Evolutionary conservation across 192 early-diverging fungal species (phyloP), one percentile per base, ranked within the genome.

Genomic region (Podila minutissima): DNA sequence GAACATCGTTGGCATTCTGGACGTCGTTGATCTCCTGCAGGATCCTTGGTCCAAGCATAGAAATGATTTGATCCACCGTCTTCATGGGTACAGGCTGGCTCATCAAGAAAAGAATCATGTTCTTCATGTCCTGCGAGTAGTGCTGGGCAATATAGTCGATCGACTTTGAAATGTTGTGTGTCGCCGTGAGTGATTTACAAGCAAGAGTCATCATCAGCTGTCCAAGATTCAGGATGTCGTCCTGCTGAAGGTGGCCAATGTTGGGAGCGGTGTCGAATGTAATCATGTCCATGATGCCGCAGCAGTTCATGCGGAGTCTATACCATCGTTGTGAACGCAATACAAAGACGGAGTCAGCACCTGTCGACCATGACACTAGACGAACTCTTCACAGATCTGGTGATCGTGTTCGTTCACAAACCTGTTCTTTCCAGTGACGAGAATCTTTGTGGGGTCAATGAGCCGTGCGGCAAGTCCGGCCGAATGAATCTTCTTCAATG

Each of bases 381-480:
- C 37, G 12, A 37, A 51, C 20, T 41, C 6, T 46, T 15, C 41
- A 46, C 41, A 15, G 15, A 0, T 46, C 41, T 41, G 41, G 3
- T 1, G 11, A 17, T 15, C 12, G 0, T 46, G 41, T 15, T 4
- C 2, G 41, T 12, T 46, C 41, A 60, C 37, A 32, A 76, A 92
- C 86, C 97, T 86, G 83, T 96, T 96, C 69, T 94, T 92, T 28
- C 92, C 89, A 12, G 96, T 94, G 9, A 98, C 73, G 22, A 97
- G 68, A 33, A 98, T 93, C 67, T 97, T 98, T 49, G 89, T 91
- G 2, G 93, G 87, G 49, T 94, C 93, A 60, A 99, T 89, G 5
- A 87, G 82, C 19, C 95, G 86, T 24, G 91, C 92, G 0, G 96
- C 94, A 4, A 99, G 87, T 10, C 93, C 93, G 1, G 92, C 87